Base-by-base conservation (phyloP, 257 asterid genomes). In the Ilex aquifolium region DNA sequence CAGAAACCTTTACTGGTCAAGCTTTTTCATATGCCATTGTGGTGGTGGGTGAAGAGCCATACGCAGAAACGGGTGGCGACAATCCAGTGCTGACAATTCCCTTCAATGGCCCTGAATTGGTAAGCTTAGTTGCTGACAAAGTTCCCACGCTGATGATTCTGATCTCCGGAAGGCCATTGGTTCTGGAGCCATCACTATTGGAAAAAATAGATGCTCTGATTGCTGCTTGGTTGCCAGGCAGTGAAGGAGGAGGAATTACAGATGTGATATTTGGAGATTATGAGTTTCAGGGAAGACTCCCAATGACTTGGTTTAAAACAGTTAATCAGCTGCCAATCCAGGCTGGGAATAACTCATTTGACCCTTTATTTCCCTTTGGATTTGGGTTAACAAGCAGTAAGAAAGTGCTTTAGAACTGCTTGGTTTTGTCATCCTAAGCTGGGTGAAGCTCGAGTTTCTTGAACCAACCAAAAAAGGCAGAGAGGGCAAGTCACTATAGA, bases 151-250 rank as follows among this genome's bases (percentile, higher is more conserved):
- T 85, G 57, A 77, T 62, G 7, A 77, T 91, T 67, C 69, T 91
- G 69, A 75, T 91, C 56, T 82, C 95, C 0, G 95, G 97, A 5
- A 76, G 96, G 80, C 96, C 97, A 49, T 61, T 91, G 81, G 72
- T 72, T 55, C 29, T 91, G 44, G 86, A 88, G 74, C 80, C 85
- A 2, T 11, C 44, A 27, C 74, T 75, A 44, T 56, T 88, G 70
- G 88, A 80, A 8, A 84, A 83, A 70, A 75, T 74, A 27, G 93
- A 85, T 1, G 96, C 90, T 13, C 71, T 91, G 2, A 78, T 88
- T 50, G 91, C 93, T 55, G 95, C 96, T 36, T 90, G 97, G 97
- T 74, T 90, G 32, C 97, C 97, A 0, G 96, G 97, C 31, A 88
- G 77, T 62, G 95, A 91, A 82, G 93, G 95, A 31, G 69, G 57